Percentiles rank a stretch among this genome's conserved stretches.
These are phyloP conservation scores for Saccharomycopsis fodiens DNA, from an alignment of 805 yeast genomes.

Conservation along the genomic window DNA sequence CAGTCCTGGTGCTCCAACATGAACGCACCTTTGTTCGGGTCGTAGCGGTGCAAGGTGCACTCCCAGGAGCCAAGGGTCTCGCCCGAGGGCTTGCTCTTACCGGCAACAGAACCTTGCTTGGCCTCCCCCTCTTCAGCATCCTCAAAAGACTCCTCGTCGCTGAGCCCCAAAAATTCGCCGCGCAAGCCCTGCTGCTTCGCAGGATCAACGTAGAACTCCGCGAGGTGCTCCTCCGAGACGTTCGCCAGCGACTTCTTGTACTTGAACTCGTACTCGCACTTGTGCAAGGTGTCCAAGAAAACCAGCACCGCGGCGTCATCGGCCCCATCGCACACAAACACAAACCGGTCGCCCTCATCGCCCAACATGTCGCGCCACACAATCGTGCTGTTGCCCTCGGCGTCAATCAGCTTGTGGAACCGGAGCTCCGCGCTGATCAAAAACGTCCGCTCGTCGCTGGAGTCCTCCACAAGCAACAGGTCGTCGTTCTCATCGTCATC, in stretches of 20 bases:
- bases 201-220: slow-evolving; percentile 46
- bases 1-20: slow-evolving; percentile 32
- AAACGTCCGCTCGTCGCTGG: slow-evolving; percentile 63
- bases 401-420: slow-evolving; percentile 44
- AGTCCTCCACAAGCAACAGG: slow-evolving; percentile 7
- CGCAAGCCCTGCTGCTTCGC: slow-evolving; percentile 14
- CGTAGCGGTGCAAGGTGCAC: slow-evolving; percentile 50
- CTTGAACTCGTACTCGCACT: slow-evolving; percentile 71
- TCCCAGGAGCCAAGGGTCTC: slow-evolving; percentile 3
- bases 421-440: slow-evolving; percentile 53
- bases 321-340: slow-evolving; percentile 62
- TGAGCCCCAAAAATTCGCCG: slow-evolving; percentile 22
- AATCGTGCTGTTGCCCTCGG: slow-evolving; percentile 50
- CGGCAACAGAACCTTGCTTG: slow-evolving; percentile 15
- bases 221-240: slow-evolving; percentile 40
- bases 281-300: slow-evolving; percentile 54
- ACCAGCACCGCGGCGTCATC: slow-evolving; percentile 43
- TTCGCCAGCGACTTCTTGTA: slow-evolving; percentile 46
- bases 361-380: slow-evolving; percentile 81
- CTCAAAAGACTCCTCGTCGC: slow-evolving; percentile 18
- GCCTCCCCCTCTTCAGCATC: slow-evolving; percentile 16
- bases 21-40: slow-evolving; percentile 43
- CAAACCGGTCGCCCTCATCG: slow-evolving; percentile 79
- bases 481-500: slow-evolving; percentile 40
- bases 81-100: slow-evolving; percentile 19